phyloP scores from a whole-genome alignment of 176 grass and related monocot genomes.

The Panicum miliaceum region DNA sequence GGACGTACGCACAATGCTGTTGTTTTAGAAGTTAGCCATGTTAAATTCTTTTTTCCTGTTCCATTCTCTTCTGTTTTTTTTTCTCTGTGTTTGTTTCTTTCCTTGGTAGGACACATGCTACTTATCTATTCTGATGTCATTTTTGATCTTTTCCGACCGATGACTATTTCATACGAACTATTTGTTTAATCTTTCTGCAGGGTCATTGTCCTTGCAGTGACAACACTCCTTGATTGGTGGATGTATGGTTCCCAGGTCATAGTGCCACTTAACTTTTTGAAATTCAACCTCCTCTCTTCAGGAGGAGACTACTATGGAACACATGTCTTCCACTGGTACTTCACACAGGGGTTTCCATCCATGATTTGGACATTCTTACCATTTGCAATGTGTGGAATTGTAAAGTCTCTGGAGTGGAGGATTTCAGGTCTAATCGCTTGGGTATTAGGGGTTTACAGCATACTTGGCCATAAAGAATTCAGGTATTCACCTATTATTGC shows the following conservation, averaged over 20 bases:
- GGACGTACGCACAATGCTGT: slow-evolving; percentile 15
- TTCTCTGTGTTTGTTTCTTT: neutral
- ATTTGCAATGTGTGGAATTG: slow-evolving; percentile 61
- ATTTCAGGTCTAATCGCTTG: slow-evolving; percentile 76
- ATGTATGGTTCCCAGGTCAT: slow-evolving; percentile 77
- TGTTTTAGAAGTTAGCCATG: neutral
- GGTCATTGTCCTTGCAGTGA: slow-evolving; percentile 64
- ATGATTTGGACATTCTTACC: slow-evolving; percentile 93
- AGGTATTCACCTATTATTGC: slow-evolving; percentile 56
- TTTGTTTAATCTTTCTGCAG: slow-evolving; percentile 52
- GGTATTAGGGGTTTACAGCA: slow-evolving; percentile 92
- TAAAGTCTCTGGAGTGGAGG: slow-evolving; percentile 76
- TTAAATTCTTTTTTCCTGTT: neutral
- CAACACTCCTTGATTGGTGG: slow-evolving; percentile 75
- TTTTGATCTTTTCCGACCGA: neutral
- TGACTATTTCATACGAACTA: neutral
- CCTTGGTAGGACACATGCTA: neutral
- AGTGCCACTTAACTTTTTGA: slow-evolving; percentile 93
- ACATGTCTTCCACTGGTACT: slow-evolving; percentile 89
- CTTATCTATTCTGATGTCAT: neutral
- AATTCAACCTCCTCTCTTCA: slow-evolving; percentile 92
- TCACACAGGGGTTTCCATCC: slow-evolving; percentile 90
- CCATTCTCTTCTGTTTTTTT: neutral
- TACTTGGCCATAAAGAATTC: slow-evolving; percentile 97
- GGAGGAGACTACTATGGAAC: slow-evolving; percentile 95